Evolutionary conservation across 2,329 filamentous ascomycete species (phyloP).

Genomic region (Neoascochyta sp.): DNA sequence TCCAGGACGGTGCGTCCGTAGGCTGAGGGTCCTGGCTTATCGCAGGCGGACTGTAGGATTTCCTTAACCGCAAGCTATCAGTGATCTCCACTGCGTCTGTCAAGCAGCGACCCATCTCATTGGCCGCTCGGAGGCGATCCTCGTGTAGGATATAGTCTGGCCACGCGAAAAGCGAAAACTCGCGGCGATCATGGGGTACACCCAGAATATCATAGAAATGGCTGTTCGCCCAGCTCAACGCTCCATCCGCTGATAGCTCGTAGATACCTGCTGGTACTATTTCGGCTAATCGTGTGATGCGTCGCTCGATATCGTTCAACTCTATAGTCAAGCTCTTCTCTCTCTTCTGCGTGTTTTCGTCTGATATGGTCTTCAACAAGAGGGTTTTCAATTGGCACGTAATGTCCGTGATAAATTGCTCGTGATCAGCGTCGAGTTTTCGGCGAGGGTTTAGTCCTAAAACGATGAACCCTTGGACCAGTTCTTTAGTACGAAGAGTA

Average conservation of each 20-base stretch:
- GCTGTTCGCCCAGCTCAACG: constrained; percentile 6
- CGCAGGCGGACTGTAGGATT: constrained; percentile 2
- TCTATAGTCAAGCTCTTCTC: constrained; percentile 2
- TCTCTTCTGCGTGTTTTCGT: neutral
- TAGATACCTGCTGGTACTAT: constrained; percentile 8
- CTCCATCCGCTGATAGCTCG: constrained; percentile 3
- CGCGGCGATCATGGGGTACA: constrained; percentile 1
- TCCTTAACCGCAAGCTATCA: constrained; percentile 3
- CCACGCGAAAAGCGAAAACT: constrained; percentile 2
- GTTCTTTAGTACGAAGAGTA: neutral
- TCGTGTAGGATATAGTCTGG: constrained; percentile 6
- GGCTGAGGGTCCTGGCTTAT: neutral
- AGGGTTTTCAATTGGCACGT: constrained; percentile 2
- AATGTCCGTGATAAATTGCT: constrained; percentile 5
- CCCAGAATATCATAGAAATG: constrained; percentile 8
- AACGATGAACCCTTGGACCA: constrained; percentile 1
- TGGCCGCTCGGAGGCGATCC: constrained; percentile 2
- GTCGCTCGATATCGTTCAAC: constrained; percentile 4
- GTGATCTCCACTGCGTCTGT: constrained; percentile 2
- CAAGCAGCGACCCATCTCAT: constrained; percentile 4
- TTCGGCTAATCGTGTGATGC: constrained; percentile 3
- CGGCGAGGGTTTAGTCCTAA: constrained; percentile 4
- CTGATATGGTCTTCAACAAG: neutral
- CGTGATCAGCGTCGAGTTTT: constrained; percentile 4
- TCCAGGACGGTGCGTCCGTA: constrained; percentile 4